Evolutionary conservation across 1,284 basidiomycete genomes (phyloP), one percentile per base, ranked within the genome.

Genomic region (Cystobasidiaceae sp.): DNA sequence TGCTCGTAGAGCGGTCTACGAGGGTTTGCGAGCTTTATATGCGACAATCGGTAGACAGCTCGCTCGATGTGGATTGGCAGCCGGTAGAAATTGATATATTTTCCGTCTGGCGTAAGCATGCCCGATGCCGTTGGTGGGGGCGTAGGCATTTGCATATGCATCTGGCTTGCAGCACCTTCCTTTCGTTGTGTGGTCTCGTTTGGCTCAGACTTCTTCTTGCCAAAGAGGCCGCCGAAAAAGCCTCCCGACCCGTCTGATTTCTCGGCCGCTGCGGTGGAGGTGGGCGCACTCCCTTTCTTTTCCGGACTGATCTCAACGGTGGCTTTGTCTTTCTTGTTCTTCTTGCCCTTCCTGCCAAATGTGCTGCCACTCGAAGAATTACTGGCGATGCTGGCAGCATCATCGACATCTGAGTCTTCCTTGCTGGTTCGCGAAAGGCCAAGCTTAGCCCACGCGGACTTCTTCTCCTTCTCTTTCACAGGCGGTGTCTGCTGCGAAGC

Each of bases 21-120:
- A 9, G 94, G 93, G 77, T 98, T 97, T 25, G 96, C 94, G 46
- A 99, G 82, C 79, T 99, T 99, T 81, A 98, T 97, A 75, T 99
- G 94, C n/a, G 89, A 93, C 55, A 99, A 80, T 57, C 94, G 83
- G 78, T 99, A 99, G 56, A 99, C 93, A 2, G 94, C 94, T 25
- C 94, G 85, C 78, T 99, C 94, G 71, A 98, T 92, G 74, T 97
- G 94, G 69, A 98, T 96, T 7, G 94, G 96, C 75, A 97, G 94
- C 67, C 94, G 85, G 56, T 87, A 82, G 74, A 85, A 89, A 67
- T 77, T 79, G 82, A 82, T 75, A 67, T 80, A 80, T 1, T 73
- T 78, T 72, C 85, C 79, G 75, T 82, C 11, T 80, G 75, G 78
- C 80, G 70, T 76, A 78, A 74, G 32, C 51, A 70, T 69, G 63